Evolutionary conservation across 192 early-diverging fungal species (phyloP), one percentile per base, ranked within the genome.

Genomic region (Coemansia sp.): DNA sequence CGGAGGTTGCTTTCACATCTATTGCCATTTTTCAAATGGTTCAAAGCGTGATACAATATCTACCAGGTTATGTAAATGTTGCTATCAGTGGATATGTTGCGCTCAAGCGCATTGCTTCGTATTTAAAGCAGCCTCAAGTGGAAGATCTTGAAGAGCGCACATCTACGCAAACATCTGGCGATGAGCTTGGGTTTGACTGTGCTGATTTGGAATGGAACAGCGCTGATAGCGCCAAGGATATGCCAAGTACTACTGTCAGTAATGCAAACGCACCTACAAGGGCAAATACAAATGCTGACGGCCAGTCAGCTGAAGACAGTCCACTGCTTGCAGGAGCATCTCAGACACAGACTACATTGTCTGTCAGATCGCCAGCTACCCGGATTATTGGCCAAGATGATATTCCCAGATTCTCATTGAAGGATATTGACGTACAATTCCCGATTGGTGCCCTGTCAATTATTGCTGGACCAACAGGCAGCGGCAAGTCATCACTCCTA

Each of bases 401-500:
- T 20, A n/a, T 67, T 33, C 16, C 11, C 26, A 61, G 70, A 7
- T 91, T 91, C 52, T 64, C 75, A 24, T 84, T 94, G 9, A 78
- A 69, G 48, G 77, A 91, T 48, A 44, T 94, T 9, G 85, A 86
- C 60, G 53, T 91, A 16, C 69, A 65, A 15, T 90, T 95, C 69
- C 88, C 89, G 20, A 51, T 70, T 16, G 85, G 84, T 53, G 85
- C 85, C 41, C 77, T 94, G 11, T 86, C 89, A 14, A 77, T 94
- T 24, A 71, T 95, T 44, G 87, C 88, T 64, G 95, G 95, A 9
- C 85, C 91, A 30, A 97, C 95, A 20, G 95, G 94, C 2, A 85
- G 86, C 41, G 95, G 95, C 39, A 97, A 97, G 70, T 87, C 89
- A 4, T 87, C 87, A 5, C 56, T 97, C 49, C 71, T 95, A 7